Conservation (phyloP, 1,284 basidiomycete species). For the Ustilago crameri region DNA sequence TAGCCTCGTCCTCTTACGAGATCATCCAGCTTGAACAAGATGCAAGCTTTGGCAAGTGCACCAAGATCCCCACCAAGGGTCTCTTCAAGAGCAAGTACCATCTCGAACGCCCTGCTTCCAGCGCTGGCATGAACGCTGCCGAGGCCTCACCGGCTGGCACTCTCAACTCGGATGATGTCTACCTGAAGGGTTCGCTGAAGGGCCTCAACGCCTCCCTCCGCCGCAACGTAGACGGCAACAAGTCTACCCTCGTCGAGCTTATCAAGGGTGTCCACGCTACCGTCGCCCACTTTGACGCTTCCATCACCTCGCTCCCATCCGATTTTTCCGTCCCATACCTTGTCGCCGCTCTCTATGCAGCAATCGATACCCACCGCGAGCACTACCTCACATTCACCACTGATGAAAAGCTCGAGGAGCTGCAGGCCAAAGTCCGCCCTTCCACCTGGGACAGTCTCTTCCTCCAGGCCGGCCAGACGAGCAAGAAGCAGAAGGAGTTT, state of each 20-base stretch:
- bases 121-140: background rate
- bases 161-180: slow-evolving; percentile 21
- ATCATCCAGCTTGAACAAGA: slow-evolving; percentile 35
- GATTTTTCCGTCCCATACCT: slow-evolving; percentile 27
- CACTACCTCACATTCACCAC: slow-evolving; percentile 73
- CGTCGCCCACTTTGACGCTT: slow-evolving; percentile 37
- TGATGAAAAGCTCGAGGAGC: slow-evolving; percentile 78
- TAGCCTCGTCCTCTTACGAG: slow-evolving; percentile 47
- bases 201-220: slow-evolving; percentile 28
- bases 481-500: slow-evolving; percentile 48
- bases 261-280: slow-evolving; percentile 42
- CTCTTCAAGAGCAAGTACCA: slow-evolving; percentile 49
- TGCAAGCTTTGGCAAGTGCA: slow-evolving; percentile 29
- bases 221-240: slow-evolving; percentile 30
- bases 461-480: slow-evolving; percentile 41
- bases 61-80: slow-evolving; percentile 46
- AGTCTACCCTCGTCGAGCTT: slow-evolving; percentile 36
- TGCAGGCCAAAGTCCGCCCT: slow-evolving; percentile 68
- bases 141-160: slow-evolving; percentile 5
- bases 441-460: slow-evolving; percentile 49
- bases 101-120: slow-evolving; percentile 16
- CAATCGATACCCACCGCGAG: slow-evolving; percentile 46
- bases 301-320: slow-evolving; percentile 15
- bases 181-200: slow-evolving; percentile 47
- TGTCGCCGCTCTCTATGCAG: slow-evolving; percentile 35